A percentile compares a stretch with the other conserved stretches of the same genome.
Conservation (phyloP, 192 early-diverging fungal species). For the Dissophora globulifera region DNA sequence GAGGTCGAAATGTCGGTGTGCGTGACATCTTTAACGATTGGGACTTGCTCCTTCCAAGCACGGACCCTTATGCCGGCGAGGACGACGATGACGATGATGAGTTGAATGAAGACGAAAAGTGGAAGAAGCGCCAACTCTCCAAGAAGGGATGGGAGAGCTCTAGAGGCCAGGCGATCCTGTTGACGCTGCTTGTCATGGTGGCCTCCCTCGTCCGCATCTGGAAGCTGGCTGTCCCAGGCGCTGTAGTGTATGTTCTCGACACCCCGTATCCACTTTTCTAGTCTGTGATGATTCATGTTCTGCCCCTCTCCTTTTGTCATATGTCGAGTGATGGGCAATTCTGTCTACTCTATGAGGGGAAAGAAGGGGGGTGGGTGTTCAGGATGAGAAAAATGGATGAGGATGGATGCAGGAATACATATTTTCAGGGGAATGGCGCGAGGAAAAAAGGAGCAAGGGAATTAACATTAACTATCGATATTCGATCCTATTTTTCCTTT, state of each 20-base stretch:
- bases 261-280: too few relatives aligned
- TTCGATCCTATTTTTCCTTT: too few relatives aligned
- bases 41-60: slow-evolving; percentile 33
- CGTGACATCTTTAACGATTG: slow-evolving; percentile 42
- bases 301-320: too few relatives aligned
- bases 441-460: slow-evolving; percentile 19
- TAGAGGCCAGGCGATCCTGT: slow-evolving; percentile 29
- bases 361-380: too few relatives aligned
- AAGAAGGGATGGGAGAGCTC: slow-evolving; percentile 49
- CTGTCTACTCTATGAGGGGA: too few relatives aligned
- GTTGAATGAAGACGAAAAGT: slow-evolving; percentile 40
- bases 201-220: slow-evolving; percentile 44
- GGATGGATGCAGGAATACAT: too few relatives aligned
- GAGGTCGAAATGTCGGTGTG: slow-evolving; percentile 3
- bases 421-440: too few relatives aligned
- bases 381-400: too few relatives aligned
- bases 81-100: slow-evolving; percentile 29
- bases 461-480: too few relatives aligned
- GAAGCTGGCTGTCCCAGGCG: slow-evolving; percentile 34
- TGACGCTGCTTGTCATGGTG: slow-evolving; percentile 10
- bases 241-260: slow-evolving; percentile 55
- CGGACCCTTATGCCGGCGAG: slow-evolving; percentile 20
- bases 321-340: too few relatives aligned
- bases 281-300: background rate
- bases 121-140: slow-evolving; percentile 31